A percentile compares a stretch with the other conserved stretches of the same genome.
phyloP scores from a whole-genome alignment of 257 asterid species.

The Galeopsis tetrahit region DNA sequence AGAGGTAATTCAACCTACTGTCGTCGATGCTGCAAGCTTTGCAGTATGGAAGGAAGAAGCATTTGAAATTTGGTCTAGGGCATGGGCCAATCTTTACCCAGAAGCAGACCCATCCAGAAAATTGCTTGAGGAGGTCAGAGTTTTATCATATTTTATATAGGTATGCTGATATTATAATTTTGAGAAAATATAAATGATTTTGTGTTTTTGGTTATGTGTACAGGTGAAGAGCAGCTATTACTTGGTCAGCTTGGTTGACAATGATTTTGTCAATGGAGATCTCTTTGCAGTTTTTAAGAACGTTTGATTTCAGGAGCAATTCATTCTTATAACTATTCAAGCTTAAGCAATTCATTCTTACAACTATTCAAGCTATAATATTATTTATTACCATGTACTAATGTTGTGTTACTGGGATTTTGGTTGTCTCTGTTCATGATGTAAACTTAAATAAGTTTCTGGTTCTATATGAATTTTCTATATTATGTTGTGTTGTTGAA shows the following conservation, averaged over 20 bases:
- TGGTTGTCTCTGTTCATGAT: constrained; percentile 30
- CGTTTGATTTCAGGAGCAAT: constrained; percentile 40
- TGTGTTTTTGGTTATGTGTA: constrained; percentile 5
- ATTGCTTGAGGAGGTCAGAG: constrained; percentile 74
- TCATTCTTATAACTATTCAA: constrained; percentile 17
- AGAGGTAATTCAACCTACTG: constrained; percentile 91
- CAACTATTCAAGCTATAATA: constrained; percentile 18
- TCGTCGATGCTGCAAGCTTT: constrained; percentile 89
- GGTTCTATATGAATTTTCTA: neutral
- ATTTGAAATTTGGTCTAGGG: constrained; percentile 87
- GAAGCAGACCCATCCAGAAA: constrained; percentile 73
- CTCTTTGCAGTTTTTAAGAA: constrained; percentile 74
- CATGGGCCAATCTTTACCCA: constrained; percentile 85
- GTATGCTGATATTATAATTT: neutral
- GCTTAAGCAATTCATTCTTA: constrained; percentile 20
- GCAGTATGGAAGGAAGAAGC: constrained; percentile 98
- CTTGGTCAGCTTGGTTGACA: constrained; percentile 96
- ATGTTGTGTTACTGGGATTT: constrained; percentile 32
- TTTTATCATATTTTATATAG: too few species aligned
- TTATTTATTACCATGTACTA: constrained; percentile 22
- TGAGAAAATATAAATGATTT: neutral
- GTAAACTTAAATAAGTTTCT: constrained; percentile 32
- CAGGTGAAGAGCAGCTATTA: constrained; percentile 76
- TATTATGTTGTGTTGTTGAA: too few species aligned
- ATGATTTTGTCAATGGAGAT: constrained; percentile 80